phyloP scores from a whole-genome alignment of 306 rosid genomes.

The Glycine latifolia region DNA sequence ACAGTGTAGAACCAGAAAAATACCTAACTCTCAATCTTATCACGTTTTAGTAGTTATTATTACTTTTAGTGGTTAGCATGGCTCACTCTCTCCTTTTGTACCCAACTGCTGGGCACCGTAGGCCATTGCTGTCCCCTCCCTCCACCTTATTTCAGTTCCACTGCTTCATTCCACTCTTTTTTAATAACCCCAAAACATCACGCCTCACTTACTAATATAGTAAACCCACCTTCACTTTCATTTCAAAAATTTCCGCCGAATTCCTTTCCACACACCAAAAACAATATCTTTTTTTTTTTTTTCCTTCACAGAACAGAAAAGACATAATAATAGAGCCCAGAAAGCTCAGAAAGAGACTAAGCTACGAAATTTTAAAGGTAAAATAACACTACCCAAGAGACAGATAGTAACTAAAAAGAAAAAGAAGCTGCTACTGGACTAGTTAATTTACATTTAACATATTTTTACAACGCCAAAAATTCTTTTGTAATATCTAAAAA shows the following conservation, averaged over 20 bases:
- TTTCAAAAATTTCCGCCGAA: slow-evolving; percentile 33
- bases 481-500: slow-evolving; percentile 52
- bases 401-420: slow-evolving; percentile 5
- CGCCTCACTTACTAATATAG: neutral
- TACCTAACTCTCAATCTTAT: slow-evolving; percentile 79
- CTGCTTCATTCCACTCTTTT: neutral
- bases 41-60: slow-evolving; percentile 70
- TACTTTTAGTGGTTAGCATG: slow-evolving; percentile 79
- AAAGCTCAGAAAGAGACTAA: slow-evolving; percentile 16
- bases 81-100: slow-evolving; percentile 47
- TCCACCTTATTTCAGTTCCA: slow-evolving; percentile 6
- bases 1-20: slow-evolving; percentile 64
- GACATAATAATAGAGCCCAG: neutral
- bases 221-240: slow-evolving; percentile 8
- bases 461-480: slow-evolving; percentile 76
- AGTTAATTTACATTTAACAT: slow-evolving; percentile 67
- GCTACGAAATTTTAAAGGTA: neutral
- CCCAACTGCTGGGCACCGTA: slow-evolving; percentile 61
- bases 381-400: neutral
- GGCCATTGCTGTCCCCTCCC: slow-evolving; percentile 64
- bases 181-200: neutral
- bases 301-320: neutral
- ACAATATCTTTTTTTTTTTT: neutral
- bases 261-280: neutral
- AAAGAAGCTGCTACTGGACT: slow-evolving; percentile 31